Base-by-base conservation (phyloP, 331 rosid species). In the Acacia concinna region DNA sequence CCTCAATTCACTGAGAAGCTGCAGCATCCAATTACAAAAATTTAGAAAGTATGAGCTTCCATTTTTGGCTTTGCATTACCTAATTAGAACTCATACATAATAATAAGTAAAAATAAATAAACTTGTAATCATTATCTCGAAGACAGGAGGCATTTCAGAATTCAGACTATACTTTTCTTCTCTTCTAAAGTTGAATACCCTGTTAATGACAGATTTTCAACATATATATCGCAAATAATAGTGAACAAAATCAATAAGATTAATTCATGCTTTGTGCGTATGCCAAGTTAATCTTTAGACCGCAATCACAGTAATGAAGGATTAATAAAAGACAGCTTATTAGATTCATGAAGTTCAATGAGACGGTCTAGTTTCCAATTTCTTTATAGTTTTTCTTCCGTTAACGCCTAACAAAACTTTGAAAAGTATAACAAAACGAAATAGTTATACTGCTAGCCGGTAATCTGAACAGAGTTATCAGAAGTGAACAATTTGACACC, bases 1-100 rank as follows among this genome's bases (percentile, higher is more conserved):
- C 90, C 83, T 89, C 40, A 47, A 81, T 84, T 91, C 94, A 71
- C 35, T 67, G 60, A 54, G 69, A 79, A 85, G 85, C 98, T 88
- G 87, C 49, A 70, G 11, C 70, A 82, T 73, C 59, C 76, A 76
- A 76, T 75, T 49, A 81, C 47, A 75, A 74, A 63, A 40, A n/a
- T 73, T 40, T 65, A 47, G 28, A 23, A 75, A n/a, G 37, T 34
- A 54, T 2, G 3, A 73, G 38, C 15, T 34, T 30, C 68, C 73
- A 64, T 67, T 64, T n/a, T 51, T 71, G 21, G 31, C 70, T 34
- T 68, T 62, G 52, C 63, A 41, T 32, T n/a, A 12, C 76, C 60
- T 25, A 52, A 51, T 38, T 49, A 70, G 74, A n/a, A 40, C 27
- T 17, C 14, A 64, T 23, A 30, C 74, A 73, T 68, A 62, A 30